Evolutionary conservation across 2,329 filamentous ascomycete genomes (phyloP).

Genomic region (Pseudocercospora pini-densiflorae): DNA sequence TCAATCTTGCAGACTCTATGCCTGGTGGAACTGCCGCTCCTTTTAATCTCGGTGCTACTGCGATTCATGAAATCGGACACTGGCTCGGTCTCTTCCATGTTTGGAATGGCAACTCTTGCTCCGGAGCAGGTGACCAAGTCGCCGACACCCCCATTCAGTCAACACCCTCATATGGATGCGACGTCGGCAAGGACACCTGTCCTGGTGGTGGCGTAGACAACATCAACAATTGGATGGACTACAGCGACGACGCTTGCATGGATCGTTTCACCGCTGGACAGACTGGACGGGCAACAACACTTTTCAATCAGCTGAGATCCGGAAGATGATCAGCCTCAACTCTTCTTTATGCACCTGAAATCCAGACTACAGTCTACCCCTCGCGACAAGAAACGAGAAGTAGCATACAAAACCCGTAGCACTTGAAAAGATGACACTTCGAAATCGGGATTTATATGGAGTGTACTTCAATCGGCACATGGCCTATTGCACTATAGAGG

Average conservation of each 20-base stretch:
- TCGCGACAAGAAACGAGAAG: too few species aligned
- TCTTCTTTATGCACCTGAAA: too few species aligned
- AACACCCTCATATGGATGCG: slow-evolving; percentile 54
- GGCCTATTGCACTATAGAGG: too few species aligned
- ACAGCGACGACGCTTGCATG: slow-evolving; percentile 24
- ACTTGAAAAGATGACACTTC: too few species aligned
- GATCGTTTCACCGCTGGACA: slow-evolving; percentile 23
- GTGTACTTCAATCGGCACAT: too few species aligned
- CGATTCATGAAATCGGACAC: slow-evolving; percentile 50
- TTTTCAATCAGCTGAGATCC: slow-evolving; percentile 17
- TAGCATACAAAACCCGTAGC: too few species aligned
- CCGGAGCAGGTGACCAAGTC: slow-evolving; percentile 47
- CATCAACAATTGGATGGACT: slow-evolving; percentile 57
- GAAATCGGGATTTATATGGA: too few species aligned
- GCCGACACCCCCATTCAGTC: slow-evolving; percentile 45
- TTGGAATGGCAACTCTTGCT: slow-evolving; percentile 48
- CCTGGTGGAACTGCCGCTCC: slow-evolving; percentile 51
- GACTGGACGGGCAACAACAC: slow-evolving; percentile 13
- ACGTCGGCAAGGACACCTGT: slow-evolving; percentile 52
- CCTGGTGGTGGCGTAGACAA: slow-evolving; percentile 41
- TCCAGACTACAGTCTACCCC: too few species aligned
- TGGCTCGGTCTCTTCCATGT: slow-evolving; percentile 50
- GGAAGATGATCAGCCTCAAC: background rate
- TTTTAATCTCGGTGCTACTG: slow-evolving; percentile 50
- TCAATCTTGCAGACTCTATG: slow-evolving; percentile 57